Evolutionary conservation across 192 early-diverging fungal genomes (phyloP), one percentile per base, ranked within the genome.

Genomic region (Thamnidium elegans): DNA sequence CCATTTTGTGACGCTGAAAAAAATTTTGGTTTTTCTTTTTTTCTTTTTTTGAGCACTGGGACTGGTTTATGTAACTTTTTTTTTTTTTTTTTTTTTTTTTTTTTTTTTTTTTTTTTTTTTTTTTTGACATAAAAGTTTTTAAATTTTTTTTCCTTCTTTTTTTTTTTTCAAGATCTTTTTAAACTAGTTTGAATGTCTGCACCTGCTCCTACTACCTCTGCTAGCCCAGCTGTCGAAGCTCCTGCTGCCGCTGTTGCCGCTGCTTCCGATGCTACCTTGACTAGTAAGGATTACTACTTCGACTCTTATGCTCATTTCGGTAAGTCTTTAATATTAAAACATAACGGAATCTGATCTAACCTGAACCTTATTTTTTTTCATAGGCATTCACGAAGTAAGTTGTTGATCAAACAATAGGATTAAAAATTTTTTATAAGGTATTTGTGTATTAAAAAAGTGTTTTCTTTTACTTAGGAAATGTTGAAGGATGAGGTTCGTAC

Each of bases 401-500:
- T 55, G 23, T 8, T 13, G 32, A 34, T 56, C 34, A 56, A 34
- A 26, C 26, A 26, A 26, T 26, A 56, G 31, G 15, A 39, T n/a
- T 14, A 10, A 17, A 39, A 44, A 13, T 21, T 45, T 19, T 45
- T 10, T 15, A 42, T 8, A 32, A 39, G n/a, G 34, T 17, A 56
- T 39, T 14, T 44, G 17, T 20, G 9, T 54, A 30, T n/a, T 53
- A n/a, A 54, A 7, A 31, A 14, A 10, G 11, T 11, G 11, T 3
- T 45, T 32, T 53, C 15, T 21, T 45, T 30, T 53, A 21, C 7
- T 19, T 65, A 76, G 84, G 94, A 96, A 79, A 97, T 97, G 95
- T 81, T 96, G 58, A 96, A 99, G 88, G 97, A 99, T 78, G 90
- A 93, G 73, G 94, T 99, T 21, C 87, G 97, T 30, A 99, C 97